Evolutionary conservation across 1,284 basidiomycete genomes (phyloP).

Genomic region (Amylostereum areolatum): DNA sequence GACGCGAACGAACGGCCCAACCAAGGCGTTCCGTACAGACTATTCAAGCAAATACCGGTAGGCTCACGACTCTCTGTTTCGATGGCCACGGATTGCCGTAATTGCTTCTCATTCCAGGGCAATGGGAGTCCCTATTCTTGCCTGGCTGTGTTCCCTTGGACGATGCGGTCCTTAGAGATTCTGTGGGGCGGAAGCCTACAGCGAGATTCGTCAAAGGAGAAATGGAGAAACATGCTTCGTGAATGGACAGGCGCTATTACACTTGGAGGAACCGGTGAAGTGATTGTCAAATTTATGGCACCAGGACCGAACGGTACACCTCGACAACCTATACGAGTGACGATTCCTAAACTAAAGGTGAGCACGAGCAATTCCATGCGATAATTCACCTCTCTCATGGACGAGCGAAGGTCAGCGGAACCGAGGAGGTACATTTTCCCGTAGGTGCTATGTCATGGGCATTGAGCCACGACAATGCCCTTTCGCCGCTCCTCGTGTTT

Average conservation of each 20-base stretch:
- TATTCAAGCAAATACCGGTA: no score
- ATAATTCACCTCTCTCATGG: background rate
- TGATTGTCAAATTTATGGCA: background rate
- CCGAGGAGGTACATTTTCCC: constrained; percentile 12
- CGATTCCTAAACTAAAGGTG: background rate
- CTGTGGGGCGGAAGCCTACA: constrained; percentile 40
- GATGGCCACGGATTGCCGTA: no score
- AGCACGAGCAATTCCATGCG: constrained; percentile 3
- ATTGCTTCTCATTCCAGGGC: no score
- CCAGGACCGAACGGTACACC: background rate
- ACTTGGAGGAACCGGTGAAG: constrained; percentile 32
- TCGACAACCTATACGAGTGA: background rate
- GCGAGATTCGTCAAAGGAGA: constrained; percentile 21
- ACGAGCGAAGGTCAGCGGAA: constrained; percentile 1
- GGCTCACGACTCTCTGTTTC: no score
- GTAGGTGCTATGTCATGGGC: constrained; percentile 49
- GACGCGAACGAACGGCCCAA: no score
- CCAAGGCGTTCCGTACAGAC: no score
- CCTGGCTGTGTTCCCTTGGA: constrained; percentile 57
- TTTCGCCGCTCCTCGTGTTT: constrained; percentile 52
- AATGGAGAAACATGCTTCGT: constrained; percentile 41
- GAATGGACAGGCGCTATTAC: constrained; percentile 44
- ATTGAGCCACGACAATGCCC: constrained; percentile 34
- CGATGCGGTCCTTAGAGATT: constrained; percentile 31
- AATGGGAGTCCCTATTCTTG: constrained; percentile 5